A percentile compares a stretch with the other conserved stretches of the same genome.
These are phyloP conservation scores for Dysphania ambrosioides DNA, from an alignment of 148 eudicot species.

Conservation along the genomic window DNA sequence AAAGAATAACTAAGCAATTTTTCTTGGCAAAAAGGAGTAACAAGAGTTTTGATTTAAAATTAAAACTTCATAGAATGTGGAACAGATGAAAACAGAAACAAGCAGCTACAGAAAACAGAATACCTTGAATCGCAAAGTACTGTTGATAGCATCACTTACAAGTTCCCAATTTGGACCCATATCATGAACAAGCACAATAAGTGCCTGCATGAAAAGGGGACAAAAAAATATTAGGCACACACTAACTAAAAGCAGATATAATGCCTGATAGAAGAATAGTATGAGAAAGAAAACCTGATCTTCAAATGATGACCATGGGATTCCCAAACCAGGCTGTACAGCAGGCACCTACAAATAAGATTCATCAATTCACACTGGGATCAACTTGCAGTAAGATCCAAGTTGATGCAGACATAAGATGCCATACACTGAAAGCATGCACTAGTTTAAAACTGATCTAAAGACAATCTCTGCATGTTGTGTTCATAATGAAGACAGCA, in stretches of 20 bases:
- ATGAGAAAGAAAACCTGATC: constrained; percentile 67
- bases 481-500: background rate
- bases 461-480: background rate
- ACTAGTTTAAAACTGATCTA: background rate
- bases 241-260: constrained; percentile 4
- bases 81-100: background rate
- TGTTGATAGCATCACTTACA: constrained; percentile 84
- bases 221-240: constrained; percentile 24
- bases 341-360: constrained; percentile 48
- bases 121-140: constrained; percentile 86
- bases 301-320: constrained; percentile 81
- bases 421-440: background rate
- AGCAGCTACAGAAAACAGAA: background rate
- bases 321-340: constrained; percentile 67
- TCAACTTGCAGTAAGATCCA: background rate
- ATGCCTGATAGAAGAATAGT: background rate
- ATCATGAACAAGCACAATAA: constrained; percentile 96
- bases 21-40: background rate
- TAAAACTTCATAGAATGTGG: background rate
- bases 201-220: constrained; percentile 52
- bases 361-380: constrained; percentile 18
- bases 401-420: background rate
- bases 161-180: constrained; percentile 99
- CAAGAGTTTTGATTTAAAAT: background rate
- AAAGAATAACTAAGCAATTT: constrained; percentile 7